Evolutionary conservation across 202 grass and related monocot species (phyloP).

Genomic region (Brachypodium distachyon): DNA sequence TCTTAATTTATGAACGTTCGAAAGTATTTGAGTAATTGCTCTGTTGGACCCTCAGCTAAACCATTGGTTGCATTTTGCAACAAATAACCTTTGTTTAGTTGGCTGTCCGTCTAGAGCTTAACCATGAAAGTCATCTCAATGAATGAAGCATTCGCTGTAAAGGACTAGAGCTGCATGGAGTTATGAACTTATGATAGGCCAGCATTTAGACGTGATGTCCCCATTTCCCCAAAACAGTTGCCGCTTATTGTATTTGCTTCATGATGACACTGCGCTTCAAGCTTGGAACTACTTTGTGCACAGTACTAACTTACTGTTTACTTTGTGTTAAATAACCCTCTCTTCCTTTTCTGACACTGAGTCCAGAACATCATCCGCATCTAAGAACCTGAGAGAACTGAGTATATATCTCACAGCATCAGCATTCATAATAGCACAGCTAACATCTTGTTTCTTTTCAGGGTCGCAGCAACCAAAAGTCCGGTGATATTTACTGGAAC

Average conservation of each 20-base stretch:
- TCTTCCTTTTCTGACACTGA: neutral
- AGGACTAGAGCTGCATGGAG: neutral
- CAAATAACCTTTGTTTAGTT: neutral
- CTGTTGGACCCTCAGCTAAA: neutral
- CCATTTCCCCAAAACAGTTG: neutral
- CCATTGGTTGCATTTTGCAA: neutral
- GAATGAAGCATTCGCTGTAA: neutral
- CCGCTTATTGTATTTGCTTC: neutral
- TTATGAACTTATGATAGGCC: neutral
- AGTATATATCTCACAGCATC: neutral
- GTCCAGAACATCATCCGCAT: neutral
- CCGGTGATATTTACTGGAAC: slow-evolving; percentile 98
- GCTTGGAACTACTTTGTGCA: neutral
- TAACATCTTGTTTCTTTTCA: slow-evolving; percentile 33
- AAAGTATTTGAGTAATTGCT: neutral
- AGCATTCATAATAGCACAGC: neutral
- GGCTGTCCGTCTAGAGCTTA: neutral
- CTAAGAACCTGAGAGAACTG: neutral
- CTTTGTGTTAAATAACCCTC: neutral
- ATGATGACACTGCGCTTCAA: neutral
- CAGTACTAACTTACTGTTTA: neutral
- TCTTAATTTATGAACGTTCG: neutral
- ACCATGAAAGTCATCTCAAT: neutral
- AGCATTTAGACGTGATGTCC: neutral
- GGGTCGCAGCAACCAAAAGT: slow-evolving; percentile 88